Base-by-base conservation (phyloP, 2,329 filamentous ascomycete genomes). In the Fusarium ramigenum region DNA sequence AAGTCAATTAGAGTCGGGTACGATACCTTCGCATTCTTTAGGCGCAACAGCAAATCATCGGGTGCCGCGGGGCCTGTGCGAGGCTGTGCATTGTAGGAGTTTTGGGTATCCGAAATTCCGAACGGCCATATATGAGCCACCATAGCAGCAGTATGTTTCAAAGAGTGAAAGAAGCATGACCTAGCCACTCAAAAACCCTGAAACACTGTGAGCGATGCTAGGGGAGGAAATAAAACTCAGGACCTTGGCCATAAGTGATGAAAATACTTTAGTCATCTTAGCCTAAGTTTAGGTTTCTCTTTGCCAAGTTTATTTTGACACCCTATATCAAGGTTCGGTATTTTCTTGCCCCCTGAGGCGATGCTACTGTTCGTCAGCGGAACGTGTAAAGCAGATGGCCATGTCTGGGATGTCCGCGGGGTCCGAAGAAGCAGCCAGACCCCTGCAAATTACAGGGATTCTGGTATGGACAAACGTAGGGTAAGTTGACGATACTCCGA, bases 1-100 rank as follows among this genome's bases (percentile, higher is more conserved):
- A 1, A 25, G 8, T 19, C 16, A 8, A 3, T 15, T 19, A 4
- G 3, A 4, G 4, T 19, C 5, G 5, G 15, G 10, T 16, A 5
- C 12, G 23, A 39, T n/a, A 7, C 8, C 4, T 7, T 12, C 5
- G 9, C 50, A 28, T 21, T 28, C 19, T 16, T 28, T 28, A 4
- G 18, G 6, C 5, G 3, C 9, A 52, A 53, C 12, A 2, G 34
- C 23, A 53, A 10, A 53, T 28, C 23, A 28, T 12, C 34, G 50
- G 50, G 23, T 7, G 50, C 50, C 50, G 50, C 50, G 50, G 50
- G 50, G 32, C 50, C 23, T 39, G 14, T 39, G 9, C 18, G 15
- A 37, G 34, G 23, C 34, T 53, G 14, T 53, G 28, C 50, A 28
- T 9, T 6, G 34, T 21, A 28, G 19, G 10, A 28, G 19, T 5